These are phyloP conservation scores for Vanilla planifolia DNA, from an alignment of 106 monocot species.

Conservation along the genomic window DNA sequence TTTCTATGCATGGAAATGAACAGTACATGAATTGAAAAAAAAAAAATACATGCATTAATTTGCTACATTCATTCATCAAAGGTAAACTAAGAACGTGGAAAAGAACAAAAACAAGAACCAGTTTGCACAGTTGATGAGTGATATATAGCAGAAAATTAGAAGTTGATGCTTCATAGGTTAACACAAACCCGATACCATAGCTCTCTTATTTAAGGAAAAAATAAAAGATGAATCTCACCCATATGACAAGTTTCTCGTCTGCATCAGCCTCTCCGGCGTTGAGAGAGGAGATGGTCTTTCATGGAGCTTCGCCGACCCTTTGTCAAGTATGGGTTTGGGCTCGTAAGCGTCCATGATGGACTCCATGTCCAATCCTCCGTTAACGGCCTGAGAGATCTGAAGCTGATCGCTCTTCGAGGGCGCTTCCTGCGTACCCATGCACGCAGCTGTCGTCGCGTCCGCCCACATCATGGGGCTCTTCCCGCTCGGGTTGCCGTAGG, in stretches of 20 bases:
- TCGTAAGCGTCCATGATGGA: slow-evolving; percentile 27
- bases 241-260: background rate
- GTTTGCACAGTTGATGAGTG: too few relatives aligned
- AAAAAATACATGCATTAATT: too few relatives aligned
- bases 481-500: slow-evolving; percentile 14
- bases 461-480: slow-evolving; percentile 60
- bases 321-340: slow-evolving; percentile 25
- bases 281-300: background rate
- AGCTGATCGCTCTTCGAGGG: background rate
- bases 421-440: slow-evolving; percentile 19
- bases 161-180: too few relatives aligned
- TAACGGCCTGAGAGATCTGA: slow-evolving; percentile 21
- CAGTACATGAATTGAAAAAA: too few relatives aligned
- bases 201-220: background rate
- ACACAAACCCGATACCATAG: too few relatives aligned
- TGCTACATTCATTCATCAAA: too few relatives aligned
- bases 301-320: slow-evolving; percentile 18
- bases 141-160: too few relatives aligned
- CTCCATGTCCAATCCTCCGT: slow-evolving; percentile 18
- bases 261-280: background rate
- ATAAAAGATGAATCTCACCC: background rate
- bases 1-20: too few relatives aligned
- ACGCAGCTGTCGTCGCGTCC: slow-evolving; percentile 25
- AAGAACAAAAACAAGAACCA: too few relatives aligned
- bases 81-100: too few relatives aligned